Conservation (phyloP, 805 yeast genomes). For the Lipomyces chichibuensis region DNA sequence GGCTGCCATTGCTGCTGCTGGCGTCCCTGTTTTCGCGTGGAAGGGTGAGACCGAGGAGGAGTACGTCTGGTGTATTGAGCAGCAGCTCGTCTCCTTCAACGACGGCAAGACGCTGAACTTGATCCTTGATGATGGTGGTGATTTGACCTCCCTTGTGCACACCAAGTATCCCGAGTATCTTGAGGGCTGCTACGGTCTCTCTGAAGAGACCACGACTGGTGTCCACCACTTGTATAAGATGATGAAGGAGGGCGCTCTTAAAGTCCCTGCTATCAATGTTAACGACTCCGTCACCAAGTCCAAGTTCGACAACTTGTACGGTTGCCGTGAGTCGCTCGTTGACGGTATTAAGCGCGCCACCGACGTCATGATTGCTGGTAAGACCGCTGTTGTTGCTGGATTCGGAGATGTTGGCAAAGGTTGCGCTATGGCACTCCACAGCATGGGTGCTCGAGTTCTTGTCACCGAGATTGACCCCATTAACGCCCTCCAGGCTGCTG, state of each 20-base stretch:
- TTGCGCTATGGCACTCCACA: conserved; percentile 97
- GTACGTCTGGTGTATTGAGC: conserved; percentile 99
- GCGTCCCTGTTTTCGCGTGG: conserved; percentile 99
- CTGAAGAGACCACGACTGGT: conserved; percentile 99
- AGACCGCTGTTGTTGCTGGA: conserved; percentile 98
- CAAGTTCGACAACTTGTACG: conserved; percentile 98
- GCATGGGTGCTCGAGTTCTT: conserved; percentile 99
- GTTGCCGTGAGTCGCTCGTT: conserved; percentile 97
- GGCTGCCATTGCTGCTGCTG: conserved; percentile 99
- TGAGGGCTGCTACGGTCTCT: conserved; percentile 90
- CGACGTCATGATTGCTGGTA: conserved; percentile 99
- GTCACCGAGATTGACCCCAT: conserved; percentile 98
- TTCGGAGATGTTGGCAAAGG: conserved; percentile 99
- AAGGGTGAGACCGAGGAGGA: conserved; percentile 99
- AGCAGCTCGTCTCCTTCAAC: conserved; percentile 97
- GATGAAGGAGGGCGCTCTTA: conserved; percentile 82
- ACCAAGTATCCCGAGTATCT: conserved; percentile 98
- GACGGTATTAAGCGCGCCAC: conserved; percentile 99
- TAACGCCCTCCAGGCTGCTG: conserved; percentile 99
- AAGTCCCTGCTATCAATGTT: conserved; percentile 99
- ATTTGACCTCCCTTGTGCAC: conserved; percentile 93
- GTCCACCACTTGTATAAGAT: conserved; percentile 98
- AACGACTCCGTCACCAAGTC: conserved; percentile 99
- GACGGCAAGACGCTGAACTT: conserved; percentile 92
- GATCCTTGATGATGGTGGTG: conserved; percentile 99